Base-by-base conservation (phyloP, 306 rosid genomes). In the Sesbania bispinosa region DNA sequence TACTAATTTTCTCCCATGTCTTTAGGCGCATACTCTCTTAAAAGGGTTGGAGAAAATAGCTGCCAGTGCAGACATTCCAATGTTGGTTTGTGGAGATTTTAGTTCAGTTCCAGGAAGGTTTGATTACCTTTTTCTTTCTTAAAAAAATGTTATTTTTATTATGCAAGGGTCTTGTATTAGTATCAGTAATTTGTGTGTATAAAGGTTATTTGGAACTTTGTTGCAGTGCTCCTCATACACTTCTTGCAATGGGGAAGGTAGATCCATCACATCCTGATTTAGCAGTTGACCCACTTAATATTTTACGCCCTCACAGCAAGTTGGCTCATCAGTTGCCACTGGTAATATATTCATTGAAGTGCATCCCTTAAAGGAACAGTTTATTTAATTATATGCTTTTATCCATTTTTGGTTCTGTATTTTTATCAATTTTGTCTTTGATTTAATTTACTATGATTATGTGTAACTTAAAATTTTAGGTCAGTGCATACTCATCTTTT, bases 11-110 rank as follows among this genome's bases (percentile, higher is more conserved):
- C 60, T 54, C 52, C 26, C 41, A 66, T 54, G 15, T 68, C 69
- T 20, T 61, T 67, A 94, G 99, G 97, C 91, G 76, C 99, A 94
- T 74, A 94, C 99, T 45, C 91, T 94, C 71, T 84, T 94, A 21
- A 94, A 94, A 77, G 99, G 97, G 77, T 85, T 94, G 88, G 99
- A 94, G 62, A 94, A 91, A 86, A 91, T 94, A 71, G 95, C 97
- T 57, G 89, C 90, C 53, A 91, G 96, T 69, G 97, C 97, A 39
- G 97, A 91, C 77, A 91, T 94, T 73, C 99, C 99, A n/a, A 94
- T 94, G 96, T 58, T 94, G 88, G 97, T 94, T 73, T 94, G 99
- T 80, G 99, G 99, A 65, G 97, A 94, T 72, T 94, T 94, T 79
- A 94, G 89, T 78, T 91, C 99, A 2, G 81, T 86, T 70, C 99